phyloP scores from a whole-genome alignment of 805 yeast genomes.

The Hyphopichia homilentoma region DNA sequence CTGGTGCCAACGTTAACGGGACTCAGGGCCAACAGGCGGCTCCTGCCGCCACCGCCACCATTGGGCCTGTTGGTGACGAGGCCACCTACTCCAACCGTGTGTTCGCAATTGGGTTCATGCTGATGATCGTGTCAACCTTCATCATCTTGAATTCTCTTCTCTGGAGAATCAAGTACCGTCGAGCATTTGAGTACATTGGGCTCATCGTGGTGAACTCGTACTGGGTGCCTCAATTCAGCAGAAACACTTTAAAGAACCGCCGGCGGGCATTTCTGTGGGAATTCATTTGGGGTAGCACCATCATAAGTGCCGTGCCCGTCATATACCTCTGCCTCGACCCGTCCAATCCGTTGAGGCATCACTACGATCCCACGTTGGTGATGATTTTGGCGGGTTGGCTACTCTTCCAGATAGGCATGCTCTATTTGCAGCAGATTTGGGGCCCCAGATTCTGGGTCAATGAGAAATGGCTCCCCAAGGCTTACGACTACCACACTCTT shows the following conservation, averaged over 20 bases:
- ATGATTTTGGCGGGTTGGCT: slow-evolving; percentile 52
- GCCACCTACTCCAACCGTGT: slow-evolving; percentile 19
- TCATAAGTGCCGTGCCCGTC: slow-evolving; percentile 62
- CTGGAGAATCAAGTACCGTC: slow-evolving; percentile 61
- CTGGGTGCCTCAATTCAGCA: slow-evolving; percentile 86
- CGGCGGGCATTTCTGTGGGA: slow-evolving; percentile 64
- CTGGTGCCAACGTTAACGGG: slow-evolving; percentile 6
- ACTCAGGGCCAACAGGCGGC: too few species aligned
- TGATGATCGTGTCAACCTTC: slow-evolving; percentile 41
- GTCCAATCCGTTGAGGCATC: slow-evolving; percentile 69
- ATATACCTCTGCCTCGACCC: slow-evolving; percentile 52
- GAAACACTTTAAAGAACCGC: slow-evolving; percentile 71
- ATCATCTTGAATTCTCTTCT: slow-evolving; percentile 51
- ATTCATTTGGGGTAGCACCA: slow-evolving; percentile 66
- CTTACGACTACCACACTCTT: slow-evolving; percentile 79
- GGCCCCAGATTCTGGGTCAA: slow-evolving; percentile 88
- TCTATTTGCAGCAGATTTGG: slow-evolving; percentile 60
- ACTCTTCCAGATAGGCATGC: slow-evolving; percentile 50
- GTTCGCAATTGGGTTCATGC: slow-evolving; percentile 22
- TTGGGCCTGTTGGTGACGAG: slow-evolving; percentile 15
- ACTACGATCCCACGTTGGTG: slow-evolving; percentile 51
- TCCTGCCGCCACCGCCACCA: slow-evolving; percentile 7
- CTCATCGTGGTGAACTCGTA: slow-evolving; percentile 58
- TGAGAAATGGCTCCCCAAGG: slow-evolving; percentile 67
- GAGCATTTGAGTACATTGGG: slow-evolving; percentile 52